Conservation (phyloP, 176 grass and related monocot genomes). For the Miscanthus lutarioriparius region DNA sequence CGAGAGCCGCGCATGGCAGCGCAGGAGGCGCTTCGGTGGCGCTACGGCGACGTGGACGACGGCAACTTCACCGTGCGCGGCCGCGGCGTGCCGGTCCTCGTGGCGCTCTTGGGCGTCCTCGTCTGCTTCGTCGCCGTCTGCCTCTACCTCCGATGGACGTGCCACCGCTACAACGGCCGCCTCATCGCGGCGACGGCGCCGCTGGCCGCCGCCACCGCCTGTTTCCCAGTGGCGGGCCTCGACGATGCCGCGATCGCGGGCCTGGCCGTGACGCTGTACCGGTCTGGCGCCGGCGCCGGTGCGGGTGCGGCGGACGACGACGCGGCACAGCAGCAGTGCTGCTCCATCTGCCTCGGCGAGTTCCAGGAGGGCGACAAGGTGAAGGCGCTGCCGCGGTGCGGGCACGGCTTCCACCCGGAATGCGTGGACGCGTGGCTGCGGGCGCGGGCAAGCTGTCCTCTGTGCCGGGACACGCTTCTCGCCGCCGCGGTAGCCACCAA, state of each 20-base stretch:
- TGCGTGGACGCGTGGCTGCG: constrained; percentile 56
- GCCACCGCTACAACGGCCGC: constrained; percentile 23
- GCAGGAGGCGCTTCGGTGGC: constrained; percentile 48
- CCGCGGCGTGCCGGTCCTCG: constrained; percentile 28
- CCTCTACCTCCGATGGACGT: constrained; percentile 52
- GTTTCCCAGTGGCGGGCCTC: neutral
- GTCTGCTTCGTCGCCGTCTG: constrained; percentile 46
- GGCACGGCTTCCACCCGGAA: constrained; percentile 47
- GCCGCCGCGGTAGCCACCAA: neutral
- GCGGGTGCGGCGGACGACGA: neutral
- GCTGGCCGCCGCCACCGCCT: neutral
- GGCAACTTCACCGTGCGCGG: constrained; percentile 41
- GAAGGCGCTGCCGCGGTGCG: constrained; percentile 43
- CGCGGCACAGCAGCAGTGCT: constrained; percentile 30
- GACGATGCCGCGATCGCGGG: constrained; percentile 22
- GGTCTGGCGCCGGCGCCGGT: neutral
- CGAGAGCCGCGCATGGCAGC: constrained; percentile 31
- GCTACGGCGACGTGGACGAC: constrained; percentile 47
- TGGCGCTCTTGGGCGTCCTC: constrained; percentile 27
- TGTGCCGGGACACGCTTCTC: constrained; percentile 41
- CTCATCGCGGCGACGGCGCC: neutral
- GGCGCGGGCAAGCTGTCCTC: constrained; percentile 32
- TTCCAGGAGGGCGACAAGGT: constrained; percentile 37
- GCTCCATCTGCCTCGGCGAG: constrained; percentile 58
- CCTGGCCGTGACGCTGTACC: constrained; percentile 33